Evolutionary conservation across 306 rosid species (phyloP).

Genomic region (Dalbergia cultrata): DNA sequence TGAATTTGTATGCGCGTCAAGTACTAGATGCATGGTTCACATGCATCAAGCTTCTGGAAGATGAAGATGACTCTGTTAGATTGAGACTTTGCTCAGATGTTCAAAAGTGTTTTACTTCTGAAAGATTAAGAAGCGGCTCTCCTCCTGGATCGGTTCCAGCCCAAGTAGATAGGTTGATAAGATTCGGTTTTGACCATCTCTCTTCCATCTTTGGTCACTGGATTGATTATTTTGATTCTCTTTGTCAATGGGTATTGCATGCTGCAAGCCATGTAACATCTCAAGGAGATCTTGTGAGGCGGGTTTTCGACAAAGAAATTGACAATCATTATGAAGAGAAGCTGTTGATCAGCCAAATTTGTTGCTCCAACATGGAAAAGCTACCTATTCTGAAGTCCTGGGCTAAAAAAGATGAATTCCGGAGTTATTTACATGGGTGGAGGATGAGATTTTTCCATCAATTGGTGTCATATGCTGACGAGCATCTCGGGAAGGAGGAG

Average conservation of each 20-base stretch:
- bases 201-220: constrained; percentile 85
- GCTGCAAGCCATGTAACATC: constrained; percentile 57
- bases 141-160: constrained; percentile 60
- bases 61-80: constrained; percentile 84
- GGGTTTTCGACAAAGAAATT: constrained; percentile 93
- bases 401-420: constrained; percentile 54
- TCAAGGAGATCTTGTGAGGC: constrained; percentile 82
- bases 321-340: constrained; percentile 97
- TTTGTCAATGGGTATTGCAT: constrained; percentile 65
- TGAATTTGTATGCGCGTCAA: constrained; percentile 71
- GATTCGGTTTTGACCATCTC: constrained; percentile 79
- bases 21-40: constrained; percentile 81
- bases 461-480: constrained; percentile 67
- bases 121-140: constrained; percentile 52
- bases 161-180: constrained; percentile 93
- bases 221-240: constrained; percentile 77
- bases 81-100: constrained; percentile 72
- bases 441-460: constrained; percentile 66
- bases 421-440: constrained; percentile 61
- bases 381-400: constrained; percentile 62
- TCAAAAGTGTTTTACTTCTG: constrained; percentile 69
- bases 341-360: constrained; percentile 81
- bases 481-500: constrained; percentile 57
- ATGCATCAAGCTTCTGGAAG: constrained; percentile 92
- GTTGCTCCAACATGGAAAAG: constrained; percentile 83